Base-by-base conservation (phyloP, 129 eudicot genomes). In the Pulicaria dysenterica region DNA sequence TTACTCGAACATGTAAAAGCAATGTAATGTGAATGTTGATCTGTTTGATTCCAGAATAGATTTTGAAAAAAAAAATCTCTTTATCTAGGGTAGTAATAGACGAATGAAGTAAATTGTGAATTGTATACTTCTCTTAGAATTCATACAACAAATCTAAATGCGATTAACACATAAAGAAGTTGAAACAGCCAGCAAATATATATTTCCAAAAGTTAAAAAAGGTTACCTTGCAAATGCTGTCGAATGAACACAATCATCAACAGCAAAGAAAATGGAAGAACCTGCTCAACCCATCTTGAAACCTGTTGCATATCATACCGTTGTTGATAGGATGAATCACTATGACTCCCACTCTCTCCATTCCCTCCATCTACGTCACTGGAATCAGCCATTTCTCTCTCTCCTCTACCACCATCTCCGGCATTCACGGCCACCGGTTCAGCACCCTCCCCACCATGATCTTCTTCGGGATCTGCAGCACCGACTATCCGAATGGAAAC, bases 201-300 rank as follows among this genome's bases (percentile, higher is more conserved):
- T 40, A 63, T 43, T 50, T 56, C 36, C 40, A 24, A 49, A 40
- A 1, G 8, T 19, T 13, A 6, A 54, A 63, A 58, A 40, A 2
- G 55, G 43, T 17, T 77, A 90, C 96, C 96, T 87, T 83, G 94
- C 83, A 87, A 81, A 79, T 90, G 96, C 83, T 87, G 94, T 16
- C 94, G 87, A 40, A 90, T 85, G 62, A 90, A 87, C 36, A 90
- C 95, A 16, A 85, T 72, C 81, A 90, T 42, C 77, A 87, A 85
- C 57, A 87, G 72, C 82, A 90, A 72, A n/a, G 90, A 85, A 79
- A 87, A 87, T 3, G 94, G 96, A 77, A 90, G 90, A 85, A 90
- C 83, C 80, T 85, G 94, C 64, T 90, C 96, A 38, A 87, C 56
- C 87, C 90, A 81, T 64, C 87, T 58, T 3, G 92, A 84, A 55